phyloP scores from a whole-genome alignment of 192 early-diverging fungal species.

The Backusella parvicylindrica region DNA sequence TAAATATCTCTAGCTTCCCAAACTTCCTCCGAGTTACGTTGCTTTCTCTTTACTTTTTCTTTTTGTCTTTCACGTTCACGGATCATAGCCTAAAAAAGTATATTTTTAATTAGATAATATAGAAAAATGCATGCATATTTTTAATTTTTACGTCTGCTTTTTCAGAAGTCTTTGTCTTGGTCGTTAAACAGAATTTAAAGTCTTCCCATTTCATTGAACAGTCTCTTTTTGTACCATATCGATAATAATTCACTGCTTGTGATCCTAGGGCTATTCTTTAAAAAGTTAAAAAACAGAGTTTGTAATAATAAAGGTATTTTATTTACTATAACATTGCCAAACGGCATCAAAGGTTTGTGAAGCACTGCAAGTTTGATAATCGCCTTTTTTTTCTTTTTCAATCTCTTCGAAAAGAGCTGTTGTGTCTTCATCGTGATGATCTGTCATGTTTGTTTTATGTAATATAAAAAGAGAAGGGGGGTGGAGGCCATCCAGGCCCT shows the following conservation, averaged over 20 bases:
- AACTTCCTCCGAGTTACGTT: slow-evolving; percentile 43
- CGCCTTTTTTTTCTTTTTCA: slow-evolving; percentile 16
- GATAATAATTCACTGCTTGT: slow-evolving; percentile 46
- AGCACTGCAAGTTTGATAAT: slow-evolving; percentile 22
- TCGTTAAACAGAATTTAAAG: slow-evolving; percentile 44
- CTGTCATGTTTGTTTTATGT: background rate
- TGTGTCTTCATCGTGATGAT: slow-evolving; percentile 13
- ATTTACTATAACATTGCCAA: slow-evolving; percentile 30
- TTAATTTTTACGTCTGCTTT: slow-evolving; percentile 34
- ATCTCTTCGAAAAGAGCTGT: slow-evolving; percentile 19
- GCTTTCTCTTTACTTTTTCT: background rate
- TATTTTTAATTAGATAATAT: no score
- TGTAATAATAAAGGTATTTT: background rate
- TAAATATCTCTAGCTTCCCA: slow-evolving; percentile 27
- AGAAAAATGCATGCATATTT: background rate
- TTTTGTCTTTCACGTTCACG: slow-evolving; percentile 13
- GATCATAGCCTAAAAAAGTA: slow-evolving; percentile 23
- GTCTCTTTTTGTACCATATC: slow-evolving; percentile 42
- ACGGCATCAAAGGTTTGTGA: slow-evolving; percentile 29
- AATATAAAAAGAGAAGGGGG: background rate
- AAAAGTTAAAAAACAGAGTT: background rate
- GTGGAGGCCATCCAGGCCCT: background rate
- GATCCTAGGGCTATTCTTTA: slow-evolving; percentile 35
- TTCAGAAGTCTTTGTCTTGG: slow-evolving; percentile 41
- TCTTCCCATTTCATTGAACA: slow-evolving; percentile 39